These are phyloP conservation scores for Loxodes magnus DNA, from an alignment of 73 alveolate genomes.

Conservation along the genomic window DNA sequence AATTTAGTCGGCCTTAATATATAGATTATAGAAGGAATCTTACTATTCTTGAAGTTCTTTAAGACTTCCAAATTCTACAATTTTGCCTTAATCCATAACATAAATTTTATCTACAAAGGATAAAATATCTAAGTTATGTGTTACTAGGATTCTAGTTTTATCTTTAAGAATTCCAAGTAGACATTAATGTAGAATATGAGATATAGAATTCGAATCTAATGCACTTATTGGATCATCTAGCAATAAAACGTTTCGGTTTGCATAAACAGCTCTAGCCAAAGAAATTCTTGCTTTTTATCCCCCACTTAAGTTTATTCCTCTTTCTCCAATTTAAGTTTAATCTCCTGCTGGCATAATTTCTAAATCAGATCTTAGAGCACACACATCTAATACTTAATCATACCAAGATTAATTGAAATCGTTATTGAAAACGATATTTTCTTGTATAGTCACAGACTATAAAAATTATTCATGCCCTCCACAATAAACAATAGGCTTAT, in stretches of 20 bases:
- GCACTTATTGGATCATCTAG: conserved; percentile 92
- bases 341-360: conserved; percentile 82
- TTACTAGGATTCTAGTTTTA: conserved; percentile 82
- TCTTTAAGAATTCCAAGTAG: conserved; percentile 55
- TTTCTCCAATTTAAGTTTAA: conserved; percentile 92
- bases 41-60: conserved; percentile 17
- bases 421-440: conserved; percentile 75
- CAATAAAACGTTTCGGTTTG: conserved; percentile 56
- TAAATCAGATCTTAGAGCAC: conserved; percentile 68
- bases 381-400: conserved; percentile 44
- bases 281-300: conserved; percentile 94
- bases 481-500: conserved; percentile 59
- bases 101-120: conserved; percentile 58
- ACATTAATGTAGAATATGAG: conserved; percentile 69
- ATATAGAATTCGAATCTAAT: conserved; percentile 88
- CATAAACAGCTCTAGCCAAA: conserved; percentile 91
- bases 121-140: conserved; percentile 75
- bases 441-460: conserved; percentile 73
- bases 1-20: conserved; percentile 8
- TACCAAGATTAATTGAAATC: conserved; percentile 58
- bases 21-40: conserved; percentile 12
- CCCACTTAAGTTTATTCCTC: conserved; percentile 88
- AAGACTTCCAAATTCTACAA: conserved; percentile 32
- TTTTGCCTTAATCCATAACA: conserved; percentile 61
- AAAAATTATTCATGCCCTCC: conserved; percentile 82